These are phyloP conservation scores for Populus hybrid DNA, from an alignment of 441 rosid species.

Conservation along the genomic window DNA sequence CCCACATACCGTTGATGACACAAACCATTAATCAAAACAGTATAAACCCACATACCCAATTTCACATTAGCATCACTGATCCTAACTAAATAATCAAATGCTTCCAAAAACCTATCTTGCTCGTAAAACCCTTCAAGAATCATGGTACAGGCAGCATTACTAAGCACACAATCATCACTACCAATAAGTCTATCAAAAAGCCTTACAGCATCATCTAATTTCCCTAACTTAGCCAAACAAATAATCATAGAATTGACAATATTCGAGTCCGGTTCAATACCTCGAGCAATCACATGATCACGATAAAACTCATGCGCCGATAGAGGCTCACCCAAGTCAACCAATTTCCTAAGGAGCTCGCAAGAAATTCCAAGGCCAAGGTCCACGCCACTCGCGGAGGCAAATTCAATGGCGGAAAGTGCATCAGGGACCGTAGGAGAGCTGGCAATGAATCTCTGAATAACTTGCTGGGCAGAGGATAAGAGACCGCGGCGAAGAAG, in stretches of 20 bases:
- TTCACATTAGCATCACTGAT: constrained; percentile 25
- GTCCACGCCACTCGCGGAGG: constrained; percentile 35
- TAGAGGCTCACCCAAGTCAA: constrained; percentile 36
- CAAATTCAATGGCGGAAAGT: constrained; percentile 35
- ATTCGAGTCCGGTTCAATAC: constrained; percentile 38
- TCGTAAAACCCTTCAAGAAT: constrained; percentile 39
- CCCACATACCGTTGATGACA: constrained; percentile 44
- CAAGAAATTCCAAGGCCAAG: constrained; percentile 33
- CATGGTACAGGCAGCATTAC: constrained; percentile 34
- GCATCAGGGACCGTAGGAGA: constrained; percentile 38
- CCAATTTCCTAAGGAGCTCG: constrained; percentile 42
- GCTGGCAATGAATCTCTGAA: constrained; percentile 30
- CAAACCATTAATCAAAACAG: constrained; percentile 45
- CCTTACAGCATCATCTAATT: constrained; percentile 43
- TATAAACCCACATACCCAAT: constrained; percentile 44
- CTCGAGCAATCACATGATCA: constrained; percentile 32
- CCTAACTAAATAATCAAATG: constrained; percentile 39
- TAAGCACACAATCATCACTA: constrained; percentile 30
- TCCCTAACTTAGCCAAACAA: constrained; percentile 50
- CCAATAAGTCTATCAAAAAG: constrained; percentile 43
- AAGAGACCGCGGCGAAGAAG: constrained; percentile 37
- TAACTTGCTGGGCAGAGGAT: constrained; percentile 38
- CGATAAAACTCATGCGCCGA: constrained; percentile 40
- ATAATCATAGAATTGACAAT: constrained; percentile 49
- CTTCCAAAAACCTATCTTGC: constrained; percentile 46